Evolutionary conservation across 75 land plant genomes (phyloP), one percentile per base, ranked within the genome.

Genomic region (Gnetum montanum): DNA sequence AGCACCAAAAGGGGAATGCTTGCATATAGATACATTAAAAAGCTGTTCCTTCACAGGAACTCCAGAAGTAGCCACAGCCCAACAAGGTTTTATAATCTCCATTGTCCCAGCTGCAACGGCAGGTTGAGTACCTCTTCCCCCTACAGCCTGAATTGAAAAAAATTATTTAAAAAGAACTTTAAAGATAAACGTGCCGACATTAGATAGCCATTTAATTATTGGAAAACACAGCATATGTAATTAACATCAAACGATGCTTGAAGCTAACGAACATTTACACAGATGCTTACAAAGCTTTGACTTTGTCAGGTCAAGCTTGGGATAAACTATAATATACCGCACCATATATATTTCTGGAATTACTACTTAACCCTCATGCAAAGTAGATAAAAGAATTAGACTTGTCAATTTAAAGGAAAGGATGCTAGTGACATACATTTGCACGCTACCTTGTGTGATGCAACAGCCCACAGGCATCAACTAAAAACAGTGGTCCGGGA

Each of bases 21-120:
- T 78, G 70, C 99, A 95, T 23, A 95, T 90, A 12, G 97, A 83
- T 56, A 84, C 96, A 71, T 95, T 95, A 58, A 95, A 90, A 27
- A 95, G 78, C 46, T 81, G 88, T 48, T 95, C 91, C 20, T 88
- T 74, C 6, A 90, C 85, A 28, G 96, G 96, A n/a, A 90, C 81
- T 27, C 99, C 99, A 38, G 99, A 95, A 25, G 96, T 88, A 41
- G 88, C 99, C 55, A 95, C 70, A 29, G 99, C 96, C 90, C 92
- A 91, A 59, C 99, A 95, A 18, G 99, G 99, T 40, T 65, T 73
- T 15, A 95, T 31, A 6, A 82, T 83, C 60, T 95, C 99, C 83
- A 76, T 83, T 7, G 83, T 78, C 54, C 99, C 96, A 52, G 78
- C 75, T n/a, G 83, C 76, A 40, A 93, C 85, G 50, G 84, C 73